phyloP scores from a whole-genome alignment of 129 eudicot genomes.

The Arctium minus region DNA sequence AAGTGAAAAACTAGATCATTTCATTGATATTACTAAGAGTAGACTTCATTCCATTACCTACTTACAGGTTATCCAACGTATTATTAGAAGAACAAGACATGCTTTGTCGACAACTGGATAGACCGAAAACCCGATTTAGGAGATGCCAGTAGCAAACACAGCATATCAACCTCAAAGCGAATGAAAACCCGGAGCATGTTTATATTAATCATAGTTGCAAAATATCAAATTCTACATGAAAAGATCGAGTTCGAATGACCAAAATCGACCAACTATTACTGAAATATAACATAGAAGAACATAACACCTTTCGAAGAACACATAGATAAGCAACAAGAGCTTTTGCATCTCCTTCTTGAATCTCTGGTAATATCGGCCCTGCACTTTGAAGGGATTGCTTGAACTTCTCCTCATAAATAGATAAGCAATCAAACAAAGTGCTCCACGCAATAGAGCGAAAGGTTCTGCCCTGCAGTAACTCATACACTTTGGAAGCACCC shows the following conservation, averaged over 20 bases:
- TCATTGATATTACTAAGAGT: neutral
- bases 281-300: neutral
- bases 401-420: constrained; percentile 84
- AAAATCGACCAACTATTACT: neutral
- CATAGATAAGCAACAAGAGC: constrained; percentile 85
- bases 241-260: neutral
- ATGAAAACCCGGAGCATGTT: neutral
- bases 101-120: neutral
- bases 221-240: neutral
- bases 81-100: neutral
- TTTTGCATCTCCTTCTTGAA: constrained; percentile 97
- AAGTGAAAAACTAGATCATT: neutral
- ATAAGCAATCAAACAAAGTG: constrained; percentile 81
- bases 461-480: constrained; percentile 77
- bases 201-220: neutral
- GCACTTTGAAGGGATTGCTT: constrained; percentile 69
- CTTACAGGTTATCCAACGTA: neutral
- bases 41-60: neutral
- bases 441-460: constrained; percentile 87
- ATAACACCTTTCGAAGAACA: constrained; percentile 78
- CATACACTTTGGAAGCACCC: constrained; percentile 89
- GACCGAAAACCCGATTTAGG: neutral
- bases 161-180: neutral
- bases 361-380: constrained; percentile 71
- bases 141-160: neutral